A percentile compares a stretch with the other conserved stretches of the same genome.
Evolutionary conservation across 208 protist genomes (phyloP).

Genomic region (Acanthamoeba royreba): DNA sequence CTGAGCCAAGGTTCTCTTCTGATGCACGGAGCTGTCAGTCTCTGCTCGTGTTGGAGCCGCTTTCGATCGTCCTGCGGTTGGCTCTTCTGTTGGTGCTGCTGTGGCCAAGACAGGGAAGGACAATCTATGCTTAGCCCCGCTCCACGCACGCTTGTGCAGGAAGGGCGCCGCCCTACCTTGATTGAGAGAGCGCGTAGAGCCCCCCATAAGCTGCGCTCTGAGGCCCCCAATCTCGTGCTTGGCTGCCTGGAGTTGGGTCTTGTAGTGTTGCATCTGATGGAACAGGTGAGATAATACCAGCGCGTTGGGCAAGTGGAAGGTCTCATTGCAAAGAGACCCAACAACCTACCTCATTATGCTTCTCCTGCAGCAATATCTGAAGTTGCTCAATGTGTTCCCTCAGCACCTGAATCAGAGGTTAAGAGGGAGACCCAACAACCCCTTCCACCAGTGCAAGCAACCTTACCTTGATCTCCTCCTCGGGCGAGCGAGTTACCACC

Average conservation of each 20-base stretch:
- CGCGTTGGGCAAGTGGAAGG: too few relatives aligned
- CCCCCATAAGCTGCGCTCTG: neutral
- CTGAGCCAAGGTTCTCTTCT: too few relatives aligned
- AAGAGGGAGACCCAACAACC: too few relatives aligned
- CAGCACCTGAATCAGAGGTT: neutral
- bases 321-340: too few relatives aligned
- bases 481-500: neutral
- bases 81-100: neutral
- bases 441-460: neutral
- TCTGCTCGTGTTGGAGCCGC: too few relatives aligned
- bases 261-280: neutral
- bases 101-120: too few relatives aligned
- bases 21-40: too few relatives aligned
- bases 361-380: neutral
- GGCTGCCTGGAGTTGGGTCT: neutral
- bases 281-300: too few relatives aligned
- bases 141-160: too few relatives aligned
- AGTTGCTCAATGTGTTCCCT: constrained; percentile 10
- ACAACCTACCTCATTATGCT: neutral
- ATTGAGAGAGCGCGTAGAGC: too few relatives aligned
- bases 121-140: too few relatives aligned
- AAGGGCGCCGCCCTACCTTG: too few relatives aligned
- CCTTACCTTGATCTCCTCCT: neutral
- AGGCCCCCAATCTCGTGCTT: neutral
- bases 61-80: neutral